Percentiles rank a stretch among this genome's conserved stretches.
phyloP scores from a whole-genome alignment of 768 basidiomycete species.

The Mycena galopus region DNA sequence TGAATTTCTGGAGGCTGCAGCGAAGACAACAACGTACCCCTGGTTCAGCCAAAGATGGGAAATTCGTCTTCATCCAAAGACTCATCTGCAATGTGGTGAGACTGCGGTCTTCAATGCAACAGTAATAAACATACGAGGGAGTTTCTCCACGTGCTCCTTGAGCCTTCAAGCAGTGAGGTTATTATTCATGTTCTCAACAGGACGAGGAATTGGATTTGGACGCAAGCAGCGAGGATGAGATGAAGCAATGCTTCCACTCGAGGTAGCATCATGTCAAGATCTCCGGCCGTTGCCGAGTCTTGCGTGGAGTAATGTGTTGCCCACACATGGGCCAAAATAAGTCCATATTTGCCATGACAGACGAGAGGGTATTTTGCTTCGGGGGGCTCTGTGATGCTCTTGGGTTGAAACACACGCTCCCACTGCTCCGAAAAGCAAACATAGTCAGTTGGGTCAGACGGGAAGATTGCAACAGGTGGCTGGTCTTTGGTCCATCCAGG shows the following conservation, averaged over 20 bases:
- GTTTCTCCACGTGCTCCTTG: too few species aligned
- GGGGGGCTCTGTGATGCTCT: background rate
- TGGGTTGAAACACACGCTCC: background rate
- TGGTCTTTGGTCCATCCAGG: background rate
- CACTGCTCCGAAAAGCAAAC: background rate
- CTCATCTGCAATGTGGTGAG: too few species aligned
- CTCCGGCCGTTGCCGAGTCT: background rate
- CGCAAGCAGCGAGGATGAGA: background rate
- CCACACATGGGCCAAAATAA: background rate
- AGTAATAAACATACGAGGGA: too few species aligned
- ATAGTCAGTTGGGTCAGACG: background rate
- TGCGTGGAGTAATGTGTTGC: background rate
- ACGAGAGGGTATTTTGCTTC: background rate
- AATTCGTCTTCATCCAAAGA: too few species aligned
- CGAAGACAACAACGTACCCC: too few species aligned
- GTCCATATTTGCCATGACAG: background rate
- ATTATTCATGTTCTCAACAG: too few species aligned
- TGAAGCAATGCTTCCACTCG: background rate
- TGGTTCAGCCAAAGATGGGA: too few species aligned
- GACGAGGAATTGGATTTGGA: too few species aligned
- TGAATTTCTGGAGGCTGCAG: too few species aligned
- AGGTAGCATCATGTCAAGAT: background rate
- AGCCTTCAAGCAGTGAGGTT: too few species aligned
- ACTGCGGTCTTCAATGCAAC: too few species aligned
- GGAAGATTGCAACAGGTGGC: background rate